These are phyloP conservation scores for Metschnikowia orientalis DNA, from an alignment of 805 yeast genomes.

Conservation along the genomic window DNA sequence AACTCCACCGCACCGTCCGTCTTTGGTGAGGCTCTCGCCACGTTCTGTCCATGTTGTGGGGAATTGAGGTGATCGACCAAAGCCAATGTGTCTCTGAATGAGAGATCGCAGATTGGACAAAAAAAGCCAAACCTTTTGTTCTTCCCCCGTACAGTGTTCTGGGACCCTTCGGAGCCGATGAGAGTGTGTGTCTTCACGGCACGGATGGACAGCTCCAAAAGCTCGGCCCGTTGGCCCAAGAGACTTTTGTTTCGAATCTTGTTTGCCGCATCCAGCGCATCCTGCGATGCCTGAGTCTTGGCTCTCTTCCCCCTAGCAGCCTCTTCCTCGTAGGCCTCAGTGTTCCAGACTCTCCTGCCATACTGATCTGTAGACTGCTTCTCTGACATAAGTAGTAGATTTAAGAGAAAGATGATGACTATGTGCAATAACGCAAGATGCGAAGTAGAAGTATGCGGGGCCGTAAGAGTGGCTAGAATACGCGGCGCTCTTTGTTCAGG, in stretches of 20 bases:
- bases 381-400: no score
- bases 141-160: constrained; percentile 16
- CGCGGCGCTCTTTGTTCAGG: no score
- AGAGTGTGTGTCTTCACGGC: constrained; percentile 35
- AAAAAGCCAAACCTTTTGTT: constrained; percentile 76
- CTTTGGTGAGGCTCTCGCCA: constrained; percentile 18
- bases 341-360: constrained; percentile 74
- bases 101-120: constrained; percentile 75
- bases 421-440: no score
- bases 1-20: constrained; percentile 18
- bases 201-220: constrained; percentile 28
- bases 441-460: no score
- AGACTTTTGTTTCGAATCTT: constrained; percentile 7
- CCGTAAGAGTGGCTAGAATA: no score
- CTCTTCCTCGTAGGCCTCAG: constrained; percentile 53
- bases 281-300: constrained; percentile 4
- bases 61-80: constrained; percentile 81
- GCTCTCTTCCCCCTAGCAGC: constrained; percentile 31
- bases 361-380: constrained; percentile 37
- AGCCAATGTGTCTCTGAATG: constrained; percentile 79
- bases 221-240: constrained; percentile 29
- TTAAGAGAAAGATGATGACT: no score
- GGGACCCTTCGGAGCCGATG: constrained; percentile 21
- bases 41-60: constrained; percentile 49
- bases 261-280: constrained; percentile 3